Evolutionary conservation across 164 flowering plant species (phyloP), one percentile per base, ranked within the genome.

Genomic region (Berberis thunbergii): DNA sequence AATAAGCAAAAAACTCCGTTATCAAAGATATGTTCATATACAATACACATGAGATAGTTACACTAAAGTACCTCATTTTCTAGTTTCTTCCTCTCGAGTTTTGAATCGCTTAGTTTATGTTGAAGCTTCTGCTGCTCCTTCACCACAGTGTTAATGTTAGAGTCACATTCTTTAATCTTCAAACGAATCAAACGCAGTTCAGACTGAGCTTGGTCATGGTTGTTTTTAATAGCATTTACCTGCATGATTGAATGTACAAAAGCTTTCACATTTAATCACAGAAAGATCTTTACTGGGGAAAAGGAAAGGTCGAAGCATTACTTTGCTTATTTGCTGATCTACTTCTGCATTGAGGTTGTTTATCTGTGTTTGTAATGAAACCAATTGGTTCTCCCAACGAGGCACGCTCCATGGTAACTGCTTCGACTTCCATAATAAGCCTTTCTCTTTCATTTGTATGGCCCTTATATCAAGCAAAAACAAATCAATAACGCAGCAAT

Each of bases 361-460:
- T 57, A 85, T 85, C 74, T 85, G 96, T 52, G 66, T 67, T 63
- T 75, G 73, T 60, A 83, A 66, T 60, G 77, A 70, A 64, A 62
- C 78, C 68, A 88, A 70, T 64, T 95, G 94, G 72, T 77, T 74
- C 75, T 87, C 92, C 92, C 76, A 84, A 63, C 48, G 92, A 80
- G 54, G 80, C 73, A 5, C 59, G 79, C 70, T 95, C 99, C 70
- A 80, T 73, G 50, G 74, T 64, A n/a, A 80, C 79, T 54, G 91
- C 97, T 76, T 95, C 99, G 82, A 75, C 84, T 72, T 95, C 94
- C 99, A 95, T 84, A 54, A 86, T 63, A 59, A 95, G 90, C 75
- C 77, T 87, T 84, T 91, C 94, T 61, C 74, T 81, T 72, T 87
- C 86, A 83, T 80, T 95, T 68, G 82, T 91, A 77, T 88, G 93